Conservation (phyloP, 768 basidiomycete species). For the Dioszegia aurantiaca region DNA sequence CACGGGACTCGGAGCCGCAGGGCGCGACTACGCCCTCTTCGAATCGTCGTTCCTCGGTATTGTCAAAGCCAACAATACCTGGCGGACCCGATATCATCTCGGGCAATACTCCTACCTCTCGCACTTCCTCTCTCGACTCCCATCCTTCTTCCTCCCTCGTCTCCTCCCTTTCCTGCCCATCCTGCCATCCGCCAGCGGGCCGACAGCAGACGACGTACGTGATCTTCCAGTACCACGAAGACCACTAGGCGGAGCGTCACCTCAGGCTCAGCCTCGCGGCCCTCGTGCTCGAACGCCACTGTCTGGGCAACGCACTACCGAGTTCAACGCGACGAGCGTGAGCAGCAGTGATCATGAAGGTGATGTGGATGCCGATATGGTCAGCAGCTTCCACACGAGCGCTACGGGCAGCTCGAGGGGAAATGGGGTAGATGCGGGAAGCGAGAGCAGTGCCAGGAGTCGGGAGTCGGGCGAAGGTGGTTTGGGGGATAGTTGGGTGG, state of each 20-base stretch:
- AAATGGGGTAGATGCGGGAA: neutral
- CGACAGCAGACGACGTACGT: neutral
- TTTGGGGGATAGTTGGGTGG: slow-evolving; percentile 36
- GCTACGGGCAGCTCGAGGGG: slow-evolving; percentile 6
- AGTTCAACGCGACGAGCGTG: neutral
- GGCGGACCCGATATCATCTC: slow-evolving; percentile 11
- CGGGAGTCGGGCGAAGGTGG: slow-evolving; percentile 4
- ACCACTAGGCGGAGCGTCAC: neutral
- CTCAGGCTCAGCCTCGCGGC: slow-evolving; percentile 3
- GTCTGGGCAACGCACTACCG: neutral
- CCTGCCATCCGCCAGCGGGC: slow-evolving; percentile 30
- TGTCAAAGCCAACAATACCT: slow-evolving; percentile 17
- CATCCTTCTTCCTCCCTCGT: slow-evolving; percentile 20
- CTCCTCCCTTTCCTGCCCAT: slow-evolving; percentile 24
- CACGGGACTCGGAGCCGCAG: slow-evolving; percentile 25
- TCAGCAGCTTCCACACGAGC: slow-evolving; percentile 12
- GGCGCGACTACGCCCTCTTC: slow-evolving; percentile 27
- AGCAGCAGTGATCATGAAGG: slow-evolving; percentile 12
- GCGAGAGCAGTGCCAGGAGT: neutral
- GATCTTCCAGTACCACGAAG: neutral
- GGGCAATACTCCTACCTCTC: slow-evolving; percentile 35
- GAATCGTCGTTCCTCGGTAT: slow-evolving; percentile 29
- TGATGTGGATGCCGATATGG: slow-evolving; percentile 6
- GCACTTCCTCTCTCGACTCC: slow-evolving; percentile 26
- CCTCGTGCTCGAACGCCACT: slow-evolving; percentile 3